phyloP scores from a whole-genome alignment of 192 early-diverging fungal genomes.

The Linnemannia exigua region DNA sequence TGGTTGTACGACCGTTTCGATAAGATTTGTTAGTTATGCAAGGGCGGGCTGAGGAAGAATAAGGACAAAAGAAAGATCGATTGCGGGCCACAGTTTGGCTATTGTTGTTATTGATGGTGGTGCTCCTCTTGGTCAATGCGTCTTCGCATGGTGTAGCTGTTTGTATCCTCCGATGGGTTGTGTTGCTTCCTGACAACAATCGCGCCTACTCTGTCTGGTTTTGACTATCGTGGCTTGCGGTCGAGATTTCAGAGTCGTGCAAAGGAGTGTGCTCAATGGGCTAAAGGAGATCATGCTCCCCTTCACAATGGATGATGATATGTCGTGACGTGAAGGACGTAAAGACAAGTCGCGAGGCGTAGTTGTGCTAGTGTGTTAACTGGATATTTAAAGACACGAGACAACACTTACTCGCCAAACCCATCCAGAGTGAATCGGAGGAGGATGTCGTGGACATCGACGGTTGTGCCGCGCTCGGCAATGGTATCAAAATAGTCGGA shows the following conservation, averaged over 20 bases:
- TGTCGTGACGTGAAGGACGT: too few species aligned
- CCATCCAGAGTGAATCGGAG: constrained; percentile 66
- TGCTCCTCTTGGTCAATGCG: not conserved
- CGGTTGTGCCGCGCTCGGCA: constrained; percentile 28
- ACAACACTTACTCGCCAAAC: constrained; percentile 60
- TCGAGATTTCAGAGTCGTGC: too few species aligned
- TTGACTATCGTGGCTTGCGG: too few species aligned
- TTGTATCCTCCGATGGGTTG: not conserved
- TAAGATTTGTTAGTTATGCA: not conserved
- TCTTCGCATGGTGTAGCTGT: not conserved
- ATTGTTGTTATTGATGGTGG: not conserved
- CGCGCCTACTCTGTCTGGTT: too few species aligned
- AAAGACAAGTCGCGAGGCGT: too few species aligned
- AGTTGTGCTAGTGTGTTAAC: too few species aligned
- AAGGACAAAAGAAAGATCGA: too few species aligned
- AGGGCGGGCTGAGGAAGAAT: not conserved
- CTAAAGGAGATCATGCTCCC: too few species aligned
- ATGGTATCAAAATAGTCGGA: constrained; percentile 40
- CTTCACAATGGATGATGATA: too few species aligned
- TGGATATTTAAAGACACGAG: not conserved
- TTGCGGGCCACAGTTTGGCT: not conserved
- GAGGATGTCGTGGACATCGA: constrained; percentile 64
- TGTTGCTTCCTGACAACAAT: not conserved
- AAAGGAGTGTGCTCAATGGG: too few species aligned
- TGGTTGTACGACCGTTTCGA: not conserved